These are phyloP conservation scores for Penicillium robsamsonii DNA, from an alignment of 495 filamentous ascomycete genomes.

Conservation along the genomic window DNA sequence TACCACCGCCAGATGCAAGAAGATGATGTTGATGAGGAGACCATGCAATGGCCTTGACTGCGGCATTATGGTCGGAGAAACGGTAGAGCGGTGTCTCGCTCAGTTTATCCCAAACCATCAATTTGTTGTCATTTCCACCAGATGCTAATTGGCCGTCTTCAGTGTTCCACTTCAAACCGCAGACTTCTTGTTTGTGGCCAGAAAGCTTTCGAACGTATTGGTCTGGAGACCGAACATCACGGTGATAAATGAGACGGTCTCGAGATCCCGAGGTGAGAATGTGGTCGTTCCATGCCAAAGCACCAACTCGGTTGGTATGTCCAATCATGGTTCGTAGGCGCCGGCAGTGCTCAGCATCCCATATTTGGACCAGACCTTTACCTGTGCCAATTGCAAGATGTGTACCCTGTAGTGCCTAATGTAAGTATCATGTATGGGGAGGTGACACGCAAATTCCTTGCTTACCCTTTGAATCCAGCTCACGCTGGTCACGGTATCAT, in stretches of 20 bases:
- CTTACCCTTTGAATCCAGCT: constrained; percentile 88
- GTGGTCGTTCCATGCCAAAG: constrained; percentile 96
- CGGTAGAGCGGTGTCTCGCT: constrained; percentile 84
- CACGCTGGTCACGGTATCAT: constrained; percentile 93
- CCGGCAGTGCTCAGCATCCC: constrained; percentile 85
- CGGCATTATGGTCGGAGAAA: constrained; percentile 88
- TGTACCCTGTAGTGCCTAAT: constrained; percentile 58
- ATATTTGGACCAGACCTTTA: constrained; percentile 93
- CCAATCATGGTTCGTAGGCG: constrained; percentile 94
- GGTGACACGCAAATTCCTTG: not conserved
- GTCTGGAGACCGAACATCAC: constrained; percentile 90
- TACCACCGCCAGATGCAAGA: constrained; percentile 93
- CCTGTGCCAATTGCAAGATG: constrained; percentile 93
- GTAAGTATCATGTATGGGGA: constrained; percentile 9
- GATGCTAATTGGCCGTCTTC: constrained; percentile 94
- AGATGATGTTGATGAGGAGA: constrained; percentile 92
- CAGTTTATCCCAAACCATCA: constrained; percentile 97
- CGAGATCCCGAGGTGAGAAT: constrained; percentile 94
- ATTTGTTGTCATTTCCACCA: constrained; percentile 96
- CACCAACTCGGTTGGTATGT: constrained; percentile 85
- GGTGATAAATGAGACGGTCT: constrained; percentile 89
- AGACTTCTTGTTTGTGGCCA: constrained; percentile 98
- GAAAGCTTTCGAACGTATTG: constrained; percentile 78
- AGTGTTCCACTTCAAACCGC: constrained; percentile 95
- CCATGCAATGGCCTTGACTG: constrained; percentile 99